Conservation (phyloP, 108 stramenopile genomes). For the Nannochloropsis gaditana region DNA sequence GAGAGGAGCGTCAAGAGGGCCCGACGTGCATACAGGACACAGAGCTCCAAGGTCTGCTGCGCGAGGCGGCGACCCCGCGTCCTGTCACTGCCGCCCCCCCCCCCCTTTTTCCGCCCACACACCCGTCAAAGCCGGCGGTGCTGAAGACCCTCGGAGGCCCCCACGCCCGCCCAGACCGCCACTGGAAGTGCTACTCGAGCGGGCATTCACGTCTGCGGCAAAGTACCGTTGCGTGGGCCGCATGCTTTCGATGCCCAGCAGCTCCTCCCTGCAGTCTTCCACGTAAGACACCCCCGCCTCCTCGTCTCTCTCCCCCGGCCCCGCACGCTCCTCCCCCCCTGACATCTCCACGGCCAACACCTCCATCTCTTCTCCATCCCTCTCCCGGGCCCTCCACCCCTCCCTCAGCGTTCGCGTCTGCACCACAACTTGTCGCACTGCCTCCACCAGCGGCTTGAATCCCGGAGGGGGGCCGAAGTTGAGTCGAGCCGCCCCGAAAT, state of each 20-base stretch:
- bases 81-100: background rate
- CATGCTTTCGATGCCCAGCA: background rate
- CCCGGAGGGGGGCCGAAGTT: slow-evolving; percentile 31
- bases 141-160: background rate
- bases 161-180: background rate
- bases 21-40: slow-evolving; percentile 25
- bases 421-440: background rate
- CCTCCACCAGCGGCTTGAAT: background rate
- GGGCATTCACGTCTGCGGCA: background rate
- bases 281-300: slow-evolving; percentile 35
- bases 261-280: slow-evolving; percentile 32
- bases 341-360: slow-evolving; percentile 27
- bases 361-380: slow-evolving; percentile 24
- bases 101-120: slow-evolving; percentile 6
- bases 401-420: background rate
- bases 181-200: background rate
- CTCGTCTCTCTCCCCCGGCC: slow-evolving; percentile 32
- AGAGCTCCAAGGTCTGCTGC: slow-evolving; percentile 5
- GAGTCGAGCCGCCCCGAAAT: slow-evolving; percentile 37
- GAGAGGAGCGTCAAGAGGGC: slow-evolving; percentile 17
- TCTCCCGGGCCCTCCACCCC: background rate
- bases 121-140: background rate
- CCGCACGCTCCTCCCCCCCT: background rate
- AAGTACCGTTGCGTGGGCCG: slow-evolving; percentile 22
- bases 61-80: background rate